A percentile compares a stretch with the other conserved stretches of the same genome.
These are phyloP conservation scores for Pascua guehoae DNA, from an alignment of 1,284 basidiomycete species.

Conservation along the genomic window DNA sequence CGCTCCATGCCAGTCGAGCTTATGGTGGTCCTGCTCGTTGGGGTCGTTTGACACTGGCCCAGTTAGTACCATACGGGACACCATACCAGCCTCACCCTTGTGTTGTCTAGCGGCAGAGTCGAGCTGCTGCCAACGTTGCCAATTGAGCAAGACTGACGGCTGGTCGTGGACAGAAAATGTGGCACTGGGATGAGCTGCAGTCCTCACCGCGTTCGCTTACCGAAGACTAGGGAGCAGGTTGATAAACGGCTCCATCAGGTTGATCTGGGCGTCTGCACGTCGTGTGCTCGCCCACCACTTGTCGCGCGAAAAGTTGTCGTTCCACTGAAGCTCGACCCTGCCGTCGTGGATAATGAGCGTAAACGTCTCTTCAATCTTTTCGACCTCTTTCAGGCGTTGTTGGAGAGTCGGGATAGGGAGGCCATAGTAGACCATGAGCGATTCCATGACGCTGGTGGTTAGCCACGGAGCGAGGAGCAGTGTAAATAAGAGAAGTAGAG, in stretches of 20 bases:
- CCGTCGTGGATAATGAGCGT: conserved; percentile 48
- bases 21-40: conserved; percentile 38
- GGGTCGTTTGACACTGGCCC: conserved; percentile 30
- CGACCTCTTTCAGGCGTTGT: conserved; percentile 39
- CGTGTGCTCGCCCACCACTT: conserved; percentile 45
- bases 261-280: conserved; percentile 48
- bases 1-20: conserved; percentile 40
- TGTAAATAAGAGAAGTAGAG: too few relatives aligned
- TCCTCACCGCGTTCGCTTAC: too few relatives aligned
- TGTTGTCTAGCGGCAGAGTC: conserved; percentile 33
- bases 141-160: conserved; percentile 46
- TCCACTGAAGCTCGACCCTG: conserved; percentile 50
- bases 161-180: conserved; percentile 51
- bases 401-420: conserved; percentile 38
- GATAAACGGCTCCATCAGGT: conserved; percentile 50
- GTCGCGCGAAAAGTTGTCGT: conserved; percentile 49
- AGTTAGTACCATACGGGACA: neutral
- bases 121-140: conserved; percentile 38
- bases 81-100: conserved; percentile 19
- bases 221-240: conserved; percentile 27
- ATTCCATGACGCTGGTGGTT: conserved; percentile 43
- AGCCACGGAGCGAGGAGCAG: neutral
- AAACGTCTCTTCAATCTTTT: conserved; percentile 48
- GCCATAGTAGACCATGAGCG: conserved; percentile 46
- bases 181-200: conserved; percentile 11